Base-by-base conservation (phyloP, 2,329 filamentous ascomycete species). In the Emmonsia crescens region DNA sequence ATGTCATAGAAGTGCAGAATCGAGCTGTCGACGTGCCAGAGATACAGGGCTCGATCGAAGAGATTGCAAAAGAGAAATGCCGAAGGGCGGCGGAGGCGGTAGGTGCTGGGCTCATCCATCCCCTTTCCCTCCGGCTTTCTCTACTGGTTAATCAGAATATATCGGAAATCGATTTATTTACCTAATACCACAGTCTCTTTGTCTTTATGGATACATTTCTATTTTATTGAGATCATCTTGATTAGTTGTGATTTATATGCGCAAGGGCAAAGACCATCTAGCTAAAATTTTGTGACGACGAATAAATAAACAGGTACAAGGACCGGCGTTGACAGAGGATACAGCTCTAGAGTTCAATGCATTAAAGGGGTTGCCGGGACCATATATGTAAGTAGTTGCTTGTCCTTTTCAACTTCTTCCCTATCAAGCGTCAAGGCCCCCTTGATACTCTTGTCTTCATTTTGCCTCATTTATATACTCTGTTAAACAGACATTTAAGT, bases 301-400 rank as follows among this genome's bases (percentile, higher is more conserved):
- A 49, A 60, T 42, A 57, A 49, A 60, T 42, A 57, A 38, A 24
- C 60, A 95, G 91, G 77, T 94, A 56, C 80, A 88, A 69, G 91
- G 91, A 0, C 92, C 95, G 3, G 94, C 96, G 9, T 81, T 99
- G 46, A 93, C 96, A 12, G 94, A 99, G 77, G 94, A 99, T 75
- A 99, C 94, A 19, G 91, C 91, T 67, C 81, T 99, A 57, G 95
- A 91, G 79, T 99, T 96, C 73, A 87, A 89, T 71, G 92, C 93
- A 24, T 83, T 96, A 64, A 85, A 89, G 63, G 92, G 91, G n/a
- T 82, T 99, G 36, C 94, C 94, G 1, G 94, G 94, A 1, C 91
- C 93, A 48, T 99, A 99, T 74, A 96, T 99, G 93, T 96, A 81
- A 68, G 84, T 77, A 19, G 31, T 21, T 21, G 16, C 8, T 24